A percentile compares a stretch with the other conserved stretches of the same genome.
These are phyloP conservation scores for Phragmites australis DNA, from an alignment of 176 grass and related monocot species.

Conservation along the genomic window DNA sequence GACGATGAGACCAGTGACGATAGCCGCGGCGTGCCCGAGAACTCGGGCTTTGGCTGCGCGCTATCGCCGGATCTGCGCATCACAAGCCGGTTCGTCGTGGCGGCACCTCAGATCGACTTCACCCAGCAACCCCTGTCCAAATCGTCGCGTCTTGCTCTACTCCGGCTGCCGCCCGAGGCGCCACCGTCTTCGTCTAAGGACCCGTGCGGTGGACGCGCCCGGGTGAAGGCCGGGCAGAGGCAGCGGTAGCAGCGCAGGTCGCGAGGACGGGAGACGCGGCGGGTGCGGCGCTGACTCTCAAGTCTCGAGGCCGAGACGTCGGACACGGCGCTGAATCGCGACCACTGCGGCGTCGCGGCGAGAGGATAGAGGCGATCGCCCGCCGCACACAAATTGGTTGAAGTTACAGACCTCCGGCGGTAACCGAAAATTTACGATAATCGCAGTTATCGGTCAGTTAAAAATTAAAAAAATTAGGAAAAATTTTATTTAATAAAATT, in stretches of 20 bases:
- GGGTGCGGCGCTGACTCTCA: slow-evolving; percentile 7
- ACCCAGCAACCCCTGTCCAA: not conserved
- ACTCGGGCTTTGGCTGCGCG: not conserved
- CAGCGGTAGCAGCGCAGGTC: not conserved
- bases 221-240: not conserved
- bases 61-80: slow-evolving; percentile 1
- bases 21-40: not conserved
- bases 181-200: not conserved
- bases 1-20: not conserved
- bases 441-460: too few species aligned
- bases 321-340: slow-evolving; percentile 18
- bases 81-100: not conserved
- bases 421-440: too few species aligned
- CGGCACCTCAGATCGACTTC: not conserved
- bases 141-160: not conserved
- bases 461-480: too few species aligned
- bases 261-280: not conserved
- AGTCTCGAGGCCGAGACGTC: not conserved
- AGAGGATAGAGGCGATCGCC: not conserved
- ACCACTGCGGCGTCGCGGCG: not conserved
- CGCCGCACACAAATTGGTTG: not conserved
- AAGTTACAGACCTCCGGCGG: too few species aligned
- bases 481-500: too few species aligned
- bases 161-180: not conserved
- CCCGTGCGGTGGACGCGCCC: not conserved